Base-by-base conservation (phyloP, 225 moss, liverwort and hornwort species). In the Lunularia cruciata region DNA sequence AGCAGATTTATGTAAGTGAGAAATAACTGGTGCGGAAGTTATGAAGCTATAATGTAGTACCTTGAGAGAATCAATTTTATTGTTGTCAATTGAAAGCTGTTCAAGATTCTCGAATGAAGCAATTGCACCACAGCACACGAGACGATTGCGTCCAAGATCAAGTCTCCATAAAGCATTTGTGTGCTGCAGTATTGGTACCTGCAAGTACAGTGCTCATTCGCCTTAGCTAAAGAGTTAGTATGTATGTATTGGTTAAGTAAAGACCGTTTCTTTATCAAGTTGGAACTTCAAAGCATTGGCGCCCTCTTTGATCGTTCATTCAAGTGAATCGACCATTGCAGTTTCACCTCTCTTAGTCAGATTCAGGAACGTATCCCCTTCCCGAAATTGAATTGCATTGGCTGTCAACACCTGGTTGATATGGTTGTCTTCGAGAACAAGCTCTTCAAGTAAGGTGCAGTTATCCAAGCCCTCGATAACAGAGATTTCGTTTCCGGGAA, bases 61-160 rank as follows among this genome's bases (percentile, higher is more conserved):
- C 89, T 84, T 81, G 5, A 98, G 77, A 3, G 93, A 89, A 47
- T 69, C 52, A 46, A 98, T 91, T 67, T 83, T 76, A 70, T 98
- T 98, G 51, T 76, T 80, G 18, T 91, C 93, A 45, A 98, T 88
- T 37, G 93, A 98, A 58, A 98, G 84, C 77, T 98, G 96, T 62
- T 92, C 89, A 69, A 98, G 85, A 46, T 85, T 81, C 60, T 78
- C 77, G 47, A 89, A 93, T 37, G 53, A 72, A 39, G 85, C 80
- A 64, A 98, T 72, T 66, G 86, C 83, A 34, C 79, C 72, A 78
- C 90, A 91, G 52, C 80, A 79, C 37, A 59, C 72, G 52, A 98
- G 71, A 30, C 75, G 75, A 72, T 98, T 98, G 57, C 81, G 83
- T 54, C 91, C 86, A 53, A 98, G 85, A 75, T 98, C 96, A 69